Percentiles rank a stretch among this genome's conserved stretches.
These are phyloP conservation scores for Passiflora organensis DNA, from an alignment of 345 rosid genomes.

Conservation along the genomic window DNA sequence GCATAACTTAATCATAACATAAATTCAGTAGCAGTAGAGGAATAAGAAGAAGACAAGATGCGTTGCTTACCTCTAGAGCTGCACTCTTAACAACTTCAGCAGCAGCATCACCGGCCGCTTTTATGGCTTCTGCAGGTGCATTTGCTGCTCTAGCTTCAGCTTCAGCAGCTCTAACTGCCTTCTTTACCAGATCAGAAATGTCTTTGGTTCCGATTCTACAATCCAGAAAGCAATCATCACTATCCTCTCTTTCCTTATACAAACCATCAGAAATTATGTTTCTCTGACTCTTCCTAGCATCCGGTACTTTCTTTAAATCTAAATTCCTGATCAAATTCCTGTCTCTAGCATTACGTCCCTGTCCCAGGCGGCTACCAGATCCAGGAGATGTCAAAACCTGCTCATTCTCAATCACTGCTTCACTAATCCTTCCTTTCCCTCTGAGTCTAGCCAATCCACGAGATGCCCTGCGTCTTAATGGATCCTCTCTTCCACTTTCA, in stretches of 20 bases:
- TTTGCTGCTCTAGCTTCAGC: slow-evolving; percentile 87
- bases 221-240: slow-evolving; percentile 68
- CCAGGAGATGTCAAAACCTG: slow-evolving; percentile 56
- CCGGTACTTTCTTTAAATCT: slow-evolving; percentile 50
- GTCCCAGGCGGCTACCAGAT: slow-evolving; percentile 52
- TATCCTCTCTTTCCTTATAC: slow-evolving; percentile 56
- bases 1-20: background rate
- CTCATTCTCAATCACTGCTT: slow-evolving; percentile 52
- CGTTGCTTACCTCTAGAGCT: slow-evolving; percentile 61
- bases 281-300: slow-evolving; percentile 38
- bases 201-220: slow-evolving; percentile 78
- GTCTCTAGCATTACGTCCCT: slow-evolving; percentile 45
- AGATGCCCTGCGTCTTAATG: slow-evolving; percentile 51
- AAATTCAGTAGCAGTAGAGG: background rate
- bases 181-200: slow-evolving; percentile 66
- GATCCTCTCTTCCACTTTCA: slow-evolving; percentile 73
- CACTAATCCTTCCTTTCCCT: slow-evolving; percentile 66
- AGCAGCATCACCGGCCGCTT: slow-evolving; percentile 90
- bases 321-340: slow-evolving; percentile 38
- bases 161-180: slow-evolving; percentile 91
- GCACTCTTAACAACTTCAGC: slow-evolving; percentile 96
- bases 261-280: slow-evolving; percentile 39
- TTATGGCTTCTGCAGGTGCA: slow-evolving; percentile 80
- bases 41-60: background rate
- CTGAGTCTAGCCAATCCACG: slow-evolving; percentile 56